Conservation (phyloP, 106 monocot species). For the Cymbidium sinense region DNA sequence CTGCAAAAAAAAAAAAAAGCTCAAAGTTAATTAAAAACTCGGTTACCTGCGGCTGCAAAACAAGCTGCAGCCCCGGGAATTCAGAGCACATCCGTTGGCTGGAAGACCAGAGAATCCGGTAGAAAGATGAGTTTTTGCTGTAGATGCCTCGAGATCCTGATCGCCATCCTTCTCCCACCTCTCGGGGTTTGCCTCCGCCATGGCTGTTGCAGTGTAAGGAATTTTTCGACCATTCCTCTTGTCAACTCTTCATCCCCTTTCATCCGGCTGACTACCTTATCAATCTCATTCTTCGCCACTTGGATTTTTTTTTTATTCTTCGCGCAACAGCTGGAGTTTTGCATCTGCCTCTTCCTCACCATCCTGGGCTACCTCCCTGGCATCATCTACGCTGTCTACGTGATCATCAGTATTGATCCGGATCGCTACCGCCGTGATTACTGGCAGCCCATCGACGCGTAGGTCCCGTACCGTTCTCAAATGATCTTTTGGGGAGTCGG, state of each 20-base stretch:
- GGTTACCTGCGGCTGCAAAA: no score
- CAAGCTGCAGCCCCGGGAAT: no score
- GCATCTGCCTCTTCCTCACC: slow-evolving; percentile 42
- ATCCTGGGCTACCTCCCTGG: slow-evolving; percentile 37
- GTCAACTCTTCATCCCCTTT: not conserved
- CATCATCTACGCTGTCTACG: slow-evolving; percentile 46
- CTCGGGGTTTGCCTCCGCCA: slow-evolving; percentile 55
- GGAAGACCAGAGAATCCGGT: not conserved
- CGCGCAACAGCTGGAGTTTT: slow-evolving; percentile 30
- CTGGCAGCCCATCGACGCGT: slow-evolving; percentile 9
- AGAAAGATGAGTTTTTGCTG: slow-evolving; percentile 27
- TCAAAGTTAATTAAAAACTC: no score
- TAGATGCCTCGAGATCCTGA: slow-evolving; percentile 38
- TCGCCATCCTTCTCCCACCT: slow-evolving; percentile 51
- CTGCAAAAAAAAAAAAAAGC: no score
- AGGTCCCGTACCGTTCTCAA: not conserved
- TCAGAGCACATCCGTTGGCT: no score
- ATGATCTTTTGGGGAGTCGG: not conserved
- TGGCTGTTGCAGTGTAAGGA: slow-evolving; percentile 53
- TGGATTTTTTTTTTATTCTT: not conserved
- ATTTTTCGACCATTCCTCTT: not conserved
- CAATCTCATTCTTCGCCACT: not conserved
- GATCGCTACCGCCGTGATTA: slow-evolving; percentile 21
- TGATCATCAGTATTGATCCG: slow-evolving; percentile 29
- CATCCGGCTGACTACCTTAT: not conserved